These are phyloP conservation scores for Pythium rishiriense DNA, from an alignment of 352 stramenopile species.

Conservation along the genomic window DNA sequence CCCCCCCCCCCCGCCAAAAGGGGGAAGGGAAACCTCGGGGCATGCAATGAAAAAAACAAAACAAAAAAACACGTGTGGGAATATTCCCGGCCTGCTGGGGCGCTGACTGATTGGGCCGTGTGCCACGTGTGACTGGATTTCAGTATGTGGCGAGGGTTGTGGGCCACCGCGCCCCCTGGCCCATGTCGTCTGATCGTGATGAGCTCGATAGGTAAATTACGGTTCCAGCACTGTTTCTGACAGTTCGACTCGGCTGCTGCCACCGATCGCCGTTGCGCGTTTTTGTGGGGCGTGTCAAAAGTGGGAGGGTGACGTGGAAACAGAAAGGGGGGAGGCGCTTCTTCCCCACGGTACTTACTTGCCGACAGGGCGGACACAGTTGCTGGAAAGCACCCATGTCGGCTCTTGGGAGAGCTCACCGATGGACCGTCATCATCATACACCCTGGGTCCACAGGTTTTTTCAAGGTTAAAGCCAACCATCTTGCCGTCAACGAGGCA, in stretches of 20 bases:
- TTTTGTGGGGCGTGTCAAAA: conserved; percentile 19
- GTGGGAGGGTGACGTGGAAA: neutral
- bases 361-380: too few species aligned
- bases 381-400: neutral
- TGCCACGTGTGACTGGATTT: conserved; percentile 3
- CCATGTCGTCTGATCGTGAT: conserved; percentile 23
- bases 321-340: neutral
- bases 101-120: neutral
- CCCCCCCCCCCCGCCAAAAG: too few species aligned
- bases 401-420: neutral
- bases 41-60: conserved; percentile 1
- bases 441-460: neutral
- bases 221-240: neutral
- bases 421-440: neutral
- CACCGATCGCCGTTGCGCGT: conserved; percentile 22
- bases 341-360: too few species aligned
- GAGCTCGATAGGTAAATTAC: conserved; percentile 19
- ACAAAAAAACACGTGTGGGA: conserved; percentile 7
- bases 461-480: too few species aligned
- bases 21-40: neutral
- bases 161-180: conserved; percentile 12
- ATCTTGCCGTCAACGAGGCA: too few species aligned
- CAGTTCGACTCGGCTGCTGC: conserved; percentile 4
- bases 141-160: conserved; percentile 9
- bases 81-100: neutral